These are phyloP conservation scores for Carnegiea gigantea DNA, from an alignment of 179 eudicot genomes.

Conservation along the genomic window DNA sequence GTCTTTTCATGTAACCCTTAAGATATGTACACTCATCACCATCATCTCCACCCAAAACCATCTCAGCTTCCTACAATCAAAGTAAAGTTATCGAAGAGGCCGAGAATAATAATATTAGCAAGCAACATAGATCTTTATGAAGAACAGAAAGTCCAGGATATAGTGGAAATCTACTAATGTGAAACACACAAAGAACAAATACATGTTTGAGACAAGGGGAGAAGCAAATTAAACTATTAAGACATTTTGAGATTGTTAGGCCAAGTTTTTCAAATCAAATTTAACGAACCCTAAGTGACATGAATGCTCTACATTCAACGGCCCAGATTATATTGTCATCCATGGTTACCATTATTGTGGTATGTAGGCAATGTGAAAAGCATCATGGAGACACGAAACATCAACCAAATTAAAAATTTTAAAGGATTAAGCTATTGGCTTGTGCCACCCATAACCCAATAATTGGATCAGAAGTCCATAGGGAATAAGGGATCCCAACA, in stretches of 20 bases:
- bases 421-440: neutral
- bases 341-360: neutral
- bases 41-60: conserved; percentile 96
- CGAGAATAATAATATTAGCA: neutral
- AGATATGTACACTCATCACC: conserved; percentile 89
- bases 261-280: neutral
- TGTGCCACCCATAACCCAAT: neutral
- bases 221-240: neutral
- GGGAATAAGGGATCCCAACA: neutral
- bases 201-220: neutral
- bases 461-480: neutral
- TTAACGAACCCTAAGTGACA: neutral
- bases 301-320: neutral
- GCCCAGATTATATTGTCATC: neutral
- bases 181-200: neutral
- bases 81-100: neutral
- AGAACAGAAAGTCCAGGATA: neutral
- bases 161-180: neutral
- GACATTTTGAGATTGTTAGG: neutral
- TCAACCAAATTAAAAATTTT: neutral
- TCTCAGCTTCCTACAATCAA: conserved; percentile 73
- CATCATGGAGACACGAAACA: neutral
- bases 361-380: neutral
- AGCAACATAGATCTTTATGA: neutral
- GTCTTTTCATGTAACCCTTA: conserved; percentile 92